Evolutionary conservation across 176 grass and related monocot species (phyloP), one percentile per base, ranked within the genome.

Genomic region (Melocanna baccifera): DNA sequence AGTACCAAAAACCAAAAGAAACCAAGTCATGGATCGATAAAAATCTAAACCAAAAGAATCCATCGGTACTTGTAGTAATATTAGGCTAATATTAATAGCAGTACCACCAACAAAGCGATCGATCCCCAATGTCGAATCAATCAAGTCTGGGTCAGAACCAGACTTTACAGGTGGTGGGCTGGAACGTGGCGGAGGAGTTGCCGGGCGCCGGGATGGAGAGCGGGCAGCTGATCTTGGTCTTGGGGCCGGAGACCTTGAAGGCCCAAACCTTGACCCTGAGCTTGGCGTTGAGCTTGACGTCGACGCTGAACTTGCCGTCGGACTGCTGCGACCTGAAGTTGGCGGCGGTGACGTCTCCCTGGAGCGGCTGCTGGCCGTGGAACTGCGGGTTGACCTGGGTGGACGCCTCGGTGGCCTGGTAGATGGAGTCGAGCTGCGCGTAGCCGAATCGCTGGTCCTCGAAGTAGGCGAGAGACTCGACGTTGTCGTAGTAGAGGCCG

Each of bases 401-500:
- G 45, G 84, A 50, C 0, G 3, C 58, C 76, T 84, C 0, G 1
- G 80, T 79, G 69, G 29, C 43, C 81, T 97, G 94, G 91, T 47
- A 97, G 87, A 97, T 91, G 29, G 83, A 12, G 25, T 92, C 69
- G 50, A 90, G 86, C 19, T 46, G 45, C 1, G 8, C 67, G 84
- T 12, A 91, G 1, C 80, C 91, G 79, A 97, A 93, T 9, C 84
- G 89, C 62, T 89, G 86, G 41, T 43, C 85, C 5, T 77, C 45
- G 86, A 34, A 93, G 9, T 70, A 43, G 3, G 94, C 89, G 0
- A 85, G 87, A 0, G 92, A 29, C 78, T 97, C 81, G 20, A 97
- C 82, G 88, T 1, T 2, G 89, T 97, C 91, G 83, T 93, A 97
- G 79, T 91, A 86, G 81, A 97, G 74, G 0, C 94, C 89, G 1